Conservation (phyloP, 2,329 filamentous ascomycete species). For the Lachnellula hyalina region DNA sequence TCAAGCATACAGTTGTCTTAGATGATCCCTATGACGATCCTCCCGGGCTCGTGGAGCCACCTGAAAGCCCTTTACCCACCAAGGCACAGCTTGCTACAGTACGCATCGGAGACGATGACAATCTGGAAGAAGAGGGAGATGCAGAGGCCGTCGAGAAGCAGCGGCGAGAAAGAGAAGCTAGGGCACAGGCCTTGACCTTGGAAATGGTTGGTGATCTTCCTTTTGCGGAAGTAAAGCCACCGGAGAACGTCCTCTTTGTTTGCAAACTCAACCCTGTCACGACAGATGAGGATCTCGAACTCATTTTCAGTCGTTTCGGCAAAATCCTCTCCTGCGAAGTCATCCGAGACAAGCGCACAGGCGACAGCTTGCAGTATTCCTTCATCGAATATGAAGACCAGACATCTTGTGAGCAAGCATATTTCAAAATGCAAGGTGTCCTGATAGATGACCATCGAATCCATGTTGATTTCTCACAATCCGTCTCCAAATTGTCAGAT, state of each 20-base stretch:
- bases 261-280: conserved; percentile 98
- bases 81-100: conserved; percentile 86
- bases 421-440: conserved; percentile 98
- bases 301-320: conserved; percentile 96
- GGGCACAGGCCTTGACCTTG: conserved; percentile 87
- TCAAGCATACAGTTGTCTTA: conserved; percentile 85
- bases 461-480: conserved; percentile 98
- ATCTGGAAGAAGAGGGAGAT: conserved; percentile 68
- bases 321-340: conserved; percentile 94
- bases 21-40: conserved; percentile 92
- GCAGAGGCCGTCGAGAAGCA: conserved; percentile 74
- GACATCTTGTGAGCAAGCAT: conserved; percentile 86
- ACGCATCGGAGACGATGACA: conserved; percentile 84
- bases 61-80: conserved; percentile 72
- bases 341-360: conserved; percentile 87
- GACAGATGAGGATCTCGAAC: conserved; percentile 85
- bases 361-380: conserved; percentile 92
- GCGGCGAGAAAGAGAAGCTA: conserved; percentile 81
- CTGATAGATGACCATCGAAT: conserved; percentile 96
- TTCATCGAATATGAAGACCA: conserved; percentile 97
- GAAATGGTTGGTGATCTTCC: conserved; percentile 98
- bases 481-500: conserved; percentile 80
- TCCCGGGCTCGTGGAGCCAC: conserved; percentile 66
- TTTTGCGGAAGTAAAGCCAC: conserved; percentile 94
- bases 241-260: conserved; percentile 95